Percentiles rank a stretch among this genome's conserved stretches.
phyloP scores from a whole-genome alignment of 176 grass and related monocot species.

The Triticum monococcum region DNA sequence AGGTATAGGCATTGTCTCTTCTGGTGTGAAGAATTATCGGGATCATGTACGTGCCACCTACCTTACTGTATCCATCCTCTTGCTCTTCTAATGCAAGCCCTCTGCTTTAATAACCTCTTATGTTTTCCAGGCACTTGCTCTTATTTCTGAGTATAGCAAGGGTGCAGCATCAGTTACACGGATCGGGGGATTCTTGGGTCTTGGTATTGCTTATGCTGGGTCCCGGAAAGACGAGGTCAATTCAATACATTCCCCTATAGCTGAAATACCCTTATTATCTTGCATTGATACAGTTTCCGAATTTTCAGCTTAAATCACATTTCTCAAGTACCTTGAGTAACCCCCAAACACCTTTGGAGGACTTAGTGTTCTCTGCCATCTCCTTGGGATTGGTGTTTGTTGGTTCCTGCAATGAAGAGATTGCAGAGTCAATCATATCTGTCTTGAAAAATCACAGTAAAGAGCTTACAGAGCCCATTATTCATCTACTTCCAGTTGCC shows the following conservation, averaged over 20 bases:
- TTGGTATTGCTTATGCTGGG: constrained; percentile 96
- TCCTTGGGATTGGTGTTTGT: constrained; percentile 84
- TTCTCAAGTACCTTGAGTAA: constrained; percentile 74
- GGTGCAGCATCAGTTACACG: constrained; percentile 62
- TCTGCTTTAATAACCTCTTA: not conserved
- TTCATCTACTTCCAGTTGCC: constrained; percentile 77
- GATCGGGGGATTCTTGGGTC: constrained; percentile 88
- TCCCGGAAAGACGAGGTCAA: constrained; percentile 87
- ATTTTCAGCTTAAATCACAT: constrained; percentile 63
- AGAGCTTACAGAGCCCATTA: constrained; percentile 55
- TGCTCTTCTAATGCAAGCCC: not conserved
- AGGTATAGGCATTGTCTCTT: constrained; percentile 85
- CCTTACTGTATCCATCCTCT: constrained; percentile 3
- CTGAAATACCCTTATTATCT: constrained; percentile 6
- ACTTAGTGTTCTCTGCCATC: constrained; percentile 84
- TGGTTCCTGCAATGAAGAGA: constrained; percentile 98
- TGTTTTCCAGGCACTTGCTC: constrained; percentile 61
- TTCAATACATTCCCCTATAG: not conserved
- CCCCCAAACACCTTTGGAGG: constrained; percentile 67
- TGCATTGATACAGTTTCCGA: constrained; percentile 26
- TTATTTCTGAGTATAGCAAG: constrained; percentile 81
- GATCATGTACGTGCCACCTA: constrained; percentile 56
- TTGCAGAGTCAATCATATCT: constrained; percentile 90
- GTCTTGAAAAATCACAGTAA: constrained; percentile 78
- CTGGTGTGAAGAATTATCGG: constrained; percentile 61